Base-by-base conservation (phyloP, 129 eudicot species). In the Artemisia tridentata region DNA sequence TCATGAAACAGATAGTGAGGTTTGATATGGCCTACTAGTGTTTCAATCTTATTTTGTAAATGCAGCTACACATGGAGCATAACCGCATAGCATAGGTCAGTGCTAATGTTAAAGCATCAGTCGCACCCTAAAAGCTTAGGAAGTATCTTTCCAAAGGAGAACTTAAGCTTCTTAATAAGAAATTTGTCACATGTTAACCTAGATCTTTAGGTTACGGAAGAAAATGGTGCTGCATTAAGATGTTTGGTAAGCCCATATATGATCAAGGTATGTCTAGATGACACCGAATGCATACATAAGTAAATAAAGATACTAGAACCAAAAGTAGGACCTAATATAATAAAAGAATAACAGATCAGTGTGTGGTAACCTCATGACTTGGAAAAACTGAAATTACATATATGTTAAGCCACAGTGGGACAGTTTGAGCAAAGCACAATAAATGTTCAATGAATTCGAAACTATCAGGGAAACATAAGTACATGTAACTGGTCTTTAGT, bases 201-300 rank as follows among this genome's bases (percentile, higher is more conserved):
- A 50, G 55, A 13, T 12, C 55, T 10, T 50, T 13, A 50, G 55
- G 55, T 50, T 50, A 50, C 1, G 16, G 16, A 50, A 50, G 7
- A 50, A 50, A 4, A 50, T 12, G 3, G 55, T 34, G 41, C 9
- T 34, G 45, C 45, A 38, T 7, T 38, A 38, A 38, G 45, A 38
- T 38, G 45, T 38, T 38, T 7, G 7, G 38, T 38, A 38, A 38
- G 45, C 45, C 45, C 45, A 38, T 51, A 13, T 15, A 51, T 15
- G 45, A 38, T 38, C 45, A 7, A 38, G 43, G 14, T 16, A 58
- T 21, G 27, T 25, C 45, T 21, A 59, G 65, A 59, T 23, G 65
- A 23, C 65, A 59, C n/a, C 7, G 63, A 59, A 25, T 59, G 65
- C 65, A 59, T 59, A 16, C 41, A 59, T 16, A 59, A 46, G 27